Base-by-base conservation (phyloP, 106 monocot species). In the Alisma plantagoaquatica region DNA sequence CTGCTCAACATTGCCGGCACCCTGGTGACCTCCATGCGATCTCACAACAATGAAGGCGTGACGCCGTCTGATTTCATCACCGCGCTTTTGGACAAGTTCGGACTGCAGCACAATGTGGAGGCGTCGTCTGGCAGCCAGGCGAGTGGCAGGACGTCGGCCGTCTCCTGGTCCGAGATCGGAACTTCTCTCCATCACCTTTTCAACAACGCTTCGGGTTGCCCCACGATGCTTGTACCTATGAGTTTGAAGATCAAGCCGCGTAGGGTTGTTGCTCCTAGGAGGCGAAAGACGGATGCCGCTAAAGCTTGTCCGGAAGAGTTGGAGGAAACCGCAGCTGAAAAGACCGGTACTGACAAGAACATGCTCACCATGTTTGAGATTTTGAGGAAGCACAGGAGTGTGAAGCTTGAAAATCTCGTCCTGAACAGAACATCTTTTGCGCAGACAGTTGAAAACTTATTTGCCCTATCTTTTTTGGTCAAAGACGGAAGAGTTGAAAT, bases 161-260 rank as follows among this genome's bases (percentile, higher is more conserved):
- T 69, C 29, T 64, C 48, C 21, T 94, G 93, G 87, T 24, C 24
- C 24, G 51, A 75, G 32, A 16, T 87, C 56, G 87, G 93, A 6
- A 25, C 49, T 41, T n/a, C 62, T 28, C 72, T 80, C 11, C 75
- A 83, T 51, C 66, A 58, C 63, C 24, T 71, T 23, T 81, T 87
- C 52, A 75, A 42, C 54, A 62, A 27, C 14, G 67, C 33, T 23
- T 46, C 77, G 43, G 87, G 80, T 62, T 87, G 79, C 56, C 68
- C 57, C 29, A 94, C 93, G 21, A 87, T 94, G 89, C 90, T 84
- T 69, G 87, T 83, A 33, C 83, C 87, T 22, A 81, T 94, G 87
- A 71, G 53, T 46, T 61, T 33, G 42, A 73, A 83, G 56, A 28
- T 78, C 18, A 84, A 80, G 62, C 72, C 72, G 50, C 68, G 75